phyloP scores from a whole-genome alignment of 2,329 filamentous ascomycete species.

The Penicillium digitatum region DNA sequence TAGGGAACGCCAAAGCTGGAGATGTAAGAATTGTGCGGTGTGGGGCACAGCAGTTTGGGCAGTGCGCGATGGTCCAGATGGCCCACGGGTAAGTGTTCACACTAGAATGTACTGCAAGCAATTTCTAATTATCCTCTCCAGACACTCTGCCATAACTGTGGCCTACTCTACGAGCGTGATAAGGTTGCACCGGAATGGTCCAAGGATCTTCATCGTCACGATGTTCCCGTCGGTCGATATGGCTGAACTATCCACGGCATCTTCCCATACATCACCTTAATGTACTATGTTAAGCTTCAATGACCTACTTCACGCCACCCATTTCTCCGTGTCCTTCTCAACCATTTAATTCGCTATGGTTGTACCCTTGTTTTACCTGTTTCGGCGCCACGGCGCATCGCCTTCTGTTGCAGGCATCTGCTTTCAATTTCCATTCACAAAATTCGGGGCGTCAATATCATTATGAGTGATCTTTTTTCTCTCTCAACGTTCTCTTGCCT shows the following conservation, averaged over 20 bases:
- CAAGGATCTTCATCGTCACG: constrained; percentile 60
- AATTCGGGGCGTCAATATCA: not conserved
- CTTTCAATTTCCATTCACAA: not conserved
- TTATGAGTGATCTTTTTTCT: not conserved
- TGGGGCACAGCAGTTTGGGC: constrained; percentile 93
- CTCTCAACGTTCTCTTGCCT: not conserved
- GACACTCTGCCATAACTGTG: constrained; percentile 92
- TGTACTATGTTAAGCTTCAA: constrained; percentile 9
- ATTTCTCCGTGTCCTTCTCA: not conserved
- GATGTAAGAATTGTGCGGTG: constrained; percentile 80
- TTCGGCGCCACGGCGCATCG: constrained; percentile 1
- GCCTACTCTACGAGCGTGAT: constrained; percentile 81
- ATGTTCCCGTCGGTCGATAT: constrained; percentile 38
- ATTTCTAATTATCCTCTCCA: constrained; percentile 36
- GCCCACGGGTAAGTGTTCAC: constrained; percentile 64
- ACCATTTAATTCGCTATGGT: constrained; percentile 1
- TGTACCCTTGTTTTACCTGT: not conserved
- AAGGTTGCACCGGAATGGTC: constrained; percentile 76
- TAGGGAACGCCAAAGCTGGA: constrained; percentile 76
- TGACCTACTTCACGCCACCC: constrained; percentile 6
- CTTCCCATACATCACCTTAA: not conserved
- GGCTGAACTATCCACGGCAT: constrained; percentile 7
- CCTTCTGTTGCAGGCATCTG: not conserved
- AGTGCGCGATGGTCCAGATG: constrained; percentile 83
- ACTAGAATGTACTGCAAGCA: not conserved